These are phyloP conservation scores for Trypanosoma brucei DNA, from an alignment of 208 protist genomes.

Conservation along the genomic window DNA sequence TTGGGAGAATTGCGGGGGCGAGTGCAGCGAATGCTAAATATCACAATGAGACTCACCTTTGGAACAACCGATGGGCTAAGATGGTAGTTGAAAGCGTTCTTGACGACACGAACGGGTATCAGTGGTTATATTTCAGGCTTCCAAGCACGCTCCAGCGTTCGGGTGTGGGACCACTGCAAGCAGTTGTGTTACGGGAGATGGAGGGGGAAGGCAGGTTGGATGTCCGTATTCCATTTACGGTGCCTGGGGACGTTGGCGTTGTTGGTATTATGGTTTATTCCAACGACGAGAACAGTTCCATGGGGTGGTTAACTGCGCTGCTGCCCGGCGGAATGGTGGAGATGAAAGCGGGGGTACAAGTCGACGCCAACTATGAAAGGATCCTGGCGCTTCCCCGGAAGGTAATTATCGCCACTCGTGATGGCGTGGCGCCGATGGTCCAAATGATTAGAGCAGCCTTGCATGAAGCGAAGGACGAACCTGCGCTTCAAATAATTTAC, in stretches of 20 bases:
- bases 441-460: constrained; percentile 53
- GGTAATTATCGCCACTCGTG: constrained; percentile 29
- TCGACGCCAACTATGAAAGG: constrained; percentile 28
- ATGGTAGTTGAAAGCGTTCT: constrained; percentile 40
- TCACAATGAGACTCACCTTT: not conserved
- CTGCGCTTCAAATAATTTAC: constrained; percentile 62
- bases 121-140: constrained; percentile 65
- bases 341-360: constrained; percentile 65
- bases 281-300: constrained; percentile 43
- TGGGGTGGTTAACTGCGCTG: constrained; percentile 57
- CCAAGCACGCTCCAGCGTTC: constrained; percentile 62
- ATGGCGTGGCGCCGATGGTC: constrained; percentile 42
- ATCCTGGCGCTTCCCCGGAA: not conserved
- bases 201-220: constrained; percentile 44
- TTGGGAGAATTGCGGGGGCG: constrained; percentile 77
- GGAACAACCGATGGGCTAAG: constrained; percentile 33
- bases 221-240: constrained; percentile 77
- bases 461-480: constrained; percentile 47
- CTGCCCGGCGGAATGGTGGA: constrained; percentile 68
- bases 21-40: constrained; percentile 33
- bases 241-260: constrained; percentile 57
- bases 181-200: constrained; percentile 58
- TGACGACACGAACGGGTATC: constrained; percentile 38
- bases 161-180: constrained; percentile 71
- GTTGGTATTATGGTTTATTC: constrained; percentile 56